Base-by-base conservation (phyloP, 176 grass and related monocot genomes). In the Cymbopogon citratus region DNA sequence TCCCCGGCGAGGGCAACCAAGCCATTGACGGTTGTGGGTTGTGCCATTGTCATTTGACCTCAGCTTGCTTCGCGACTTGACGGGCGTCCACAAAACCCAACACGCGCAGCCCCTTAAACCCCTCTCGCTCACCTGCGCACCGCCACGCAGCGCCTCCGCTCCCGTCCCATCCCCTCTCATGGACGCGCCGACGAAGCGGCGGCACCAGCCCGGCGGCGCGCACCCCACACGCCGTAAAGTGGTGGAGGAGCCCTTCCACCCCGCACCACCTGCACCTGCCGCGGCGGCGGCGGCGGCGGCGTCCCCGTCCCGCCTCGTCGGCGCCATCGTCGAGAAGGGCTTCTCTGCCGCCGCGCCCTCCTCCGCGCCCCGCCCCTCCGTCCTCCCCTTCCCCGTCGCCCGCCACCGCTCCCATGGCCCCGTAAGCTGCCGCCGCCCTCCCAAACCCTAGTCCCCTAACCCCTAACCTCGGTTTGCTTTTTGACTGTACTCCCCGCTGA, bases 321-420 rank as follows among this genome's bases (percentile, higher is more conserved):
- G 95, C 48, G 27, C 88, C 54, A 91, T 98, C 78, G 90, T 98
- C 60, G 95, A 98, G 88, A 98, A 98, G 86, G 95, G 90, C 69
- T 98, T 95, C 63, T 81, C 86, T 69, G 87, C 81, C 59, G 27
- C 85, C n/a, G 70, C 71, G 67, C 61, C 92, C 12, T 82, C 56
- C 48, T 87, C 82, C 49, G 65, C 77, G 9, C 92, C 90, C 31
- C 87, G 75, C 7, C 85, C 95, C 24, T 83, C 88, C 57, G 90
- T 90, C 44, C 87, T 98, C 62, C 95, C 95, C 41, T 98, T 98
- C 67, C 95, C 95, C 16, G 86, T 95, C 66, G 88, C 95, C 33
- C 95, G 95, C 79, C 92, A 91, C 79, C 95, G 92, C 59, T 98
- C 92, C 56, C 92, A 95, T 59, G 95, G 95, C 68, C 95, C 95